A percentile compares a stretch with the other conserved stretches of the same genome.
phyloP scores from a whole-genome alignment of 306 rosid species.

The Quercus aquifolioides region DNA sequence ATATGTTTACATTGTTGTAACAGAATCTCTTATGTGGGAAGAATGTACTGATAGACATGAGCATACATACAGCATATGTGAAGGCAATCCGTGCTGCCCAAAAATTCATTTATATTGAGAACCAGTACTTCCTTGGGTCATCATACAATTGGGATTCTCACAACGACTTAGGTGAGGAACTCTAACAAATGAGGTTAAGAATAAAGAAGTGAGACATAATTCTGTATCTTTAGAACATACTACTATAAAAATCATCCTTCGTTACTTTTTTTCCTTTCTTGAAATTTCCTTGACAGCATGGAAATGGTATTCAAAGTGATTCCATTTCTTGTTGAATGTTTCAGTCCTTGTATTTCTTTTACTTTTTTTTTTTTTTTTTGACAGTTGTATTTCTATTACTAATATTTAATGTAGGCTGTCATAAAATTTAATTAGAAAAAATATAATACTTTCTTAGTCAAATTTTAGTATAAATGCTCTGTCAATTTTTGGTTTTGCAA shows the following conservation, averaged over 20 bases:
- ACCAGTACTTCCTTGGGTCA: slow-evolving; percentile 86
- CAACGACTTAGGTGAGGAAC: slow-evolving; percentile 61
- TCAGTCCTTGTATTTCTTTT: no score
- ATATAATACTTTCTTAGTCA: neutral
- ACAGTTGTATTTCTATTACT: neutral
- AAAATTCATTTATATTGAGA: slow-evolving; percentile 77
- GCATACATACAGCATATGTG: slow-evolving; percentile 86
- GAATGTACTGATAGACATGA: slow-evolving; percentile 81
- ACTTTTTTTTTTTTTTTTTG: no score
- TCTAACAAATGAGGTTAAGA: neutral
- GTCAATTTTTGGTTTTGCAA: neutral
- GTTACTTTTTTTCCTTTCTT: neutral
- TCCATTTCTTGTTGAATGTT: neutral
- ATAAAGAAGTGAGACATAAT: neutral
- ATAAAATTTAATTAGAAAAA: neutral
- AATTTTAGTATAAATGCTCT: neutral
- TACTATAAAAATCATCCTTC: neutral
- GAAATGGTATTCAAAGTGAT: neutral
- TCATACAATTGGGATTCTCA: slow-evolving; percentile 73
- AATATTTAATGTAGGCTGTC: neutral
- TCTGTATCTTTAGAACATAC: neutral
- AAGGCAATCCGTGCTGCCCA: slow-evolving; percentile 78
- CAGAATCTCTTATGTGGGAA: slow-evolving; percentile 89
- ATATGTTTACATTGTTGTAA: slow-evolving; percentile 16
- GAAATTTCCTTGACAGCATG: neutral